Evolutionary conservation across 176 grass and related monocot species (phyloP).

Genomic region (Zea mays): DNA sequence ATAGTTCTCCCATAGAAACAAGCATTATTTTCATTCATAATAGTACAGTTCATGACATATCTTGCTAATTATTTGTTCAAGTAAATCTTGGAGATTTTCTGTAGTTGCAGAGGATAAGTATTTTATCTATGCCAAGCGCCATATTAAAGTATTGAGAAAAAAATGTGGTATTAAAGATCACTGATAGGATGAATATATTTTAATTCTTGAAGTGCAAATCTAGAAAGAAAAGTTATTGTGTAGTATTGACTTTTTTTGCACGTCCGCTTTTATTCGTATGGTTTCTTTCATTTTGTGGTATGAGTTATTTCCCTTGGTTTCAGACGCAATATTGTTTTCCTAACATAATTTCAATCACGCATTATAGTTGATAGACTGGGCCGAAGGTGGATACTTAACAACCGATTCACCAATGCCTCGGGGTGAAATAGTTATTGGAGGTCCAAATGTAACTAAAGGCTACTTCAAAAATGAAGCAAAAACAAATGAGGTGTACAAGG

Average conservation of each 20-base stretch:
- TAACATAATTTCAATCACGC: constrained; percentile 31
- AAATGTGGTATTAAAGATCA: neutral
- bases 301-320: neutral
- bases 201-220: neutral
- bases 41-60: neutral
- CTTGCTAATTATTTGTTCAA: neutral
- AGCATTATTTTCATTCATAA: neutral
- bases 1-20: neutral
- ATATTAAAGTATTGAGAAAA: neutral
- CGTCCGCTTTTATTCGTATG: neutral
- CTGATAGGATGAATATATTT: neutral
- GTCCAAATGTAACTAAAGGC: constrained; percentile 83
- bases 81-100: constrained; percentile 17
- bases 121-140: neutral
- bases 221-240: neutral
- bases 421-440: constrained; percentile 93
- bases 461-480: constrained; percentile 92
- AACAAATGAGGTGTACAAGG: constrained; percentile 96
- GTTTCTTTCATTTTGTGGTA: neutral
- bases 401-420: constrained; percentile 87
- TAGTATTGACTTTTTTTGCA: neutral
- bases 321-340: neutral
- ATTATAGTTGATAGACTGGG: constrained; percentile 82
- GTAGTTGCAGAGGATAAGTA: neutral
- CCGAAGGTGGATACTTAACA: constrained; percentile 81